These are phyloP conservation scores for Zychaea mexicana DNA, from an alignment of 371 early-diverging fungal species.

Conservation along the genomic window DNA sequence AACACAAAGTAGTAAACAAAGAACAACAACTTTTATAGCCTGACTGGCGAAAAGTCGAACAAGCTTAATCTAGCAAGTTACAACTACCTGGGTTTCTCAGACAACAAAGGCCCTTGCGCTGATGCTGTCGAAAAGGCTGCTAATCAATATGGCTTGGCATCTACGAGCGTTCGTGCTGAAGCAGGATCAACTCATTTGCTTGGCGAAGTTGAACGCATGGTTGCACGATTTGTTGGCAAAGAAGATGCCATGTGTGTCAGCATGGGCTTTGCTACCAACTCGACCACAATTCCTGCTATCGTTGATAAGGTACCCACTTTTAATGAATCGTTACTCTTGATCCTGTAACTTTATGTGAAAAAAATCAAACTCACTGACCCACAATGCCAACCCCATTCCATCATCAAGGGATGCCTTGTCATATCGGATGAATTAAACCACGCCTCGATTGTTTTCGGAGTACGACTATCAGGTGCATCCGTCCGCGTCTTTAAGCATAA, in stretches of 20 bases:
- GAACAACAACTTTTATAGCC: conserved; percentile 12
- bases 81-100: conserved; percentile 99
- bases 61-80: conserved; percentile 98
- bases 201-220: conserved; percentile 84
- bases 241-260: conserved; percentile 94
- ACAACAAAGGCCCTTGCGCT: conserved; percentile 88
- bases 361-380: neutral
- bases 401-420: conserved; percentile 78
- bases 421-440: conserved; percentile 99
- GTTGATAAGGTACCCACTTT: conserved; percentile 79
- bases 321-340: no score
- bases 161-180: conserved; percentile 75
- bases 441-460: conserved; percentile 95
- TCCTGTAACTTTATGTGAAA: no score
- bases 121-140: conserved; percentile 86
- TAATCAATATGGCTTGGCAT: conserved; percentile 64
- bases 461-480: conserved; percentile 93
- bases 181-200: conserved; percentile 69
- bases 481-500: conserved; percentile 99
- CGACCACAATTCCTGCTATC: conserved; percentile 95
- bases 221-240: conserved; percentile 96
- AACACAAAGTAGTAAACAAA: neutral
- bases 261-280: conserved; percentile 99
- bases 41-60: conserved; percentile 84
- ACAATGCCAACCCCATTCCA: neutral